Base-by-base conservation (phyloP, 129 eudicot species). In the Solidago caesia region DNA sequence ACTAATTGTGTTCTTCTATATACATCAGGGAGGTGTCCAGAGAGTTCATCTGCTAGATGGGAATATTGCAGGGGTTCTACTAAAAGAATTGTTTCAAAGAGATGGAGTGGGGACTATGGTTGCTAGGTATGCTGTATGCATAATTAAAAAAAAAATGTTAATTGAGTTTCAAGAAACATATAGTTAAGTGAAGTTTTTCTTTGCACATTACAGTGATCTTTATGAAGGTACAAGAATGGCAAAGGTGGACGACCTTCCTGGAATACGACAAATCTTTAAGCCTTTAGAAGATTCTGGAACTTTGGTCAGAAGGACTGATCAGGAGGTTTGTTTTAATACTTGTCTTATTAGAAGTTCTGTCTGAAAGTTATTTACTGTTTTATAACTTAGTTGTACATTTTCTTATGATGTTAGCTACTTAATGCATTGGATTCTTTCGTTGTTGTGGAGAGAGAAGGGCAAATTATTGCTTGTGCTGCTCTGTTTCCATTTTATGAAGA, bases 41-140 rank as follows among this genome's bases (percentile, higher is more conserved):
- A 86, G 98, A 82, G 98, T 94, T 79, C 98, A 94, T 80, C 77
- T 94, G 27, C 49, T 94, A 71, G 98, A 94, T 81, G 98, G 98
- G 47, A 94, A 86, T 68, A 77, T 83, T 61, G 89, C 85, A 55
- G 98, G 98, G 69, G 97, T 94, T 77, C 71, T 94, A 67, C 78
- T 94, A 57, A 86, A 91, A 74, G 98, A 94, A 61, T 74, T 94
- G 79, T 94, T 94, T 77, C 96, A 87, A 79, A 90, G 98, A 88
- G 97, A 88, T 51, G 98, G 97, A 73, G 98, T 91, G 5, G 98
- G 98, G 68, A 94, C 98, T 5, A 94, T 94, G 98, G 96, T 94
- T 5, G 97, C 98, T 62, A 94, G 98, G 98, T 94, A 85, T 78
- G 79, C 76, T 70, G 47, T 33, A 51, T 64, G 39, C 39, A 33